Percentiles rank a stretch among this genome's conserved stretches.
These are phyloP conservation scores for Camelina sativa DNA, from an alignment of 345 rosid genomes.

Conservation along the genomic window DNA sequence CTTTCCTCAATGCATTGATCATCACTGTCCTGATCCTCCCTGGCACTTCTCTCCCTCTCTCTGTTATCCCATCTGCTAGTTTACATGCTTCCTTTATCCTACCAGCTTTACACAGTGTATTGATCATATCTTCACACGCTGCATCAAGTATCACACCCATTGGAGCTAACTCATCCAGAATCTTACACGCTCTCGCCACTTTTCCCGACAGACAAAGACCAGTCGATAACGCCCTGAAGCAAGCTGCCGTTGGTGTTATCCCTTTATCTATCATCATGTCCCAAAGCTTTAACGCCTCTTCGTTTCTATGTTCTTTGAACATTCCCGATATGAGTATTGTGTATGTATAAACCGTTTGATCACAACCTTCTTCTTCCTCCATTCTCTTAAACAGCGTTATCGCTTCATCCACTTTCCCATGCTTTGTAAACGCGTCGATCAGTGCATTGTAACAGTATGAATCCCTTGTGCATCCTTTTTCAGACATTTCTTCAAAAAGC, in stretches of 20 bases:
- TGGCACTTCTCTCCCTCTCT: constrained; percentile 80
- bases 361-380: constrained; percentile 77
- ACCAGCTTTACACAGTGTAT: constrained; percentile 70
- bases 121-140: constrained; percentile 84
- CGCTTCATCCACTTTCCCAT: constrained; percentile 70
- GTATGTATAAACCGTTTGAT: constrained; percentile 74
- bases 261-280: constrained; percentile 87
- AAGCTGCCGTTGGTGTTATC: constrained; percentile 81
- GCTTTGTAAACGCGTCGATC: constrained; percentile 69
- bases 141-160: constrained; percentile 80
- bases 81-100: constrained; percentile 84
- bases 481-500: constrained; percentile 76
- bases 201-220: constrained; percentile 91
- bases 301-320: constrained; percentile 71
- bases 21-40: constrained; percentile 72
- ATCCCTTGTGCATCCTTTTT: constrained; percentile 67
- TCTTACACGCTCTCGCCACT: constrained; percentile 87
- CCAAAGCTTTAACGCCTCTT: constrained; percentile 85
- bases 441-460: constrained; percentile 85
- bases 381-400: constrained; percentile 63
- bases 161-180: constrained; percentile 86
- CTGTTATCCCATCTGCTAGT: constrained; percentile 83
- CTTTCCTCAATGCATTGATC: constrained; percentile 87
- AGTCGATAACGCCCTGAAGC: constrained; percentile 67
- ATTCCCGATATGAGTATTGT: constrained; percentile 68